These are phyloP conservation scores for Naematelia aurantialba DNA, from an alignment of 768 basidiomycete species.

Conservation along the genomic window DNA sequence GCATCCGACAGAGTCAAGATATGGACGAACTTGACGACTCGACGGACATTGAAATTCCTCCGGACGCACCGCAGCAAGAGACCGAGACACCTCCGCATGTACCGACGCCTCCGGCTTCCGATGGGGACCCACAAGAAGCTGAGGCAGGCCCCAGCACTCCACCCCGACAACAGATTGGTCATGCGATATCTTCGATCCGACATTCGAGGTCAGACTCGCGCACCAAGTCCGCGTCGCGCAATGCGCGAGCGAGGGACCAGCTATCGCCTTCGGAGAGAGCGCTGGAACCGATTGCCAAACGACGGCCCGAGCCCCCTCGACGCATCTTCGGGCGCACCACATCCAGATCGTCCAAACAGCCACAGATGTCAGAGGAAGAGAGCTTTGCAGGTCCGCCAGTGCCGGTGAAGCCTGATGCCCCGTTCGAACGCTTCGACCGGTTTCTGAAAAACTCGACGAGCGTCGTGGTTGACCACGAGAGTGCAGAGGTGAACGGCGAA, in stretches of 20 bases:
- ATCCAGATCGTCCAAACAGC: neutral
- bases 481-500: neutral
- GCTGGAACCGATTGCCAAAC: neutral
- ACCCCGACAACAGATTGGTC: neutral
- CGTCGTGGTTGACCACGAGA: neutral
- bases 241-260: neutral
- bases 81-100: neutral
- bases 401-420: neutral
- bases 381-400: neutral
- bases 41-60: neutral
- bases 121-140: neutral
- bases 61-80: neutral
- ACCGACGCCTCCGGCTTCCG: neutral
- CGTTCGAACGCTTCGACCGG: neutral
- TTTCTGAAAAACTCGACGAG: neutral
- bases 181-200: neutral
- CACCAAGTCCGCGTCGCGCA: neutral
- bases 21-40: neutral
- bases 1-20: neutral
- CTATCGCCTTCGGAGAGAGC: neutral
- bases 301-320: neutral
- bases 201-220: neutral
- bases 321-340: neutral
- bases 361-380: neutral
- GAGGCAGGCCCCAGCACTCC: conserved; percentile 1